Evolutionary conservation across 768 basidiomycete genomes (phyloP).

Genomic region (Hypsizygus marmoreus): DNA sequence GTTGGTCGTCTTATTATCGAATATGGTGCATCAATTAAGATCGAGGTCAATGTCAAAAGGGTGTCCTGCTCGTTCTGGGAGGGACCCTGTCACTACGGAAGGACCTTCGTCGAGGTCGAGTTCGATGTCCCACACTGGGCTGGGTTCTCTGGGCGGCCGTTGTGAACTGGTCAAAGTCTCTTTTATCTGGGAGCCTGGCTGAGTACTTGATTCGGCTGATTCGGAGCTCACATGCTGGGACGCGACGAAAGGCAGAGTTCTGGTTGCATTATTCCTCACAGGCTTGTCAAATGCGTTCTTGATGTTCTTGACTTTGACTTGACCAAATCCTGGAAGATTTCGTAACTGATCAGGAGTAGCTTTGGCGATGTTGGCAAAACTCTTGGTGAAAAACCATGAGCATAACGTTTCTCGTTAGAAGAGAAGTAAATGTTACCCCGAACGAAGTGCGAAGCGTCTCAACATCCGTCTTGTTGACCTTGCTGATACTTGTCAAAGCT

Average conservation of each 20-base stretch:
- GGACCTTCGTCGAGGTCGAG: slow-evolving; percentile 43
- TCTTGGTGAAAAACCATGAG: slow-evolving; percentile 45
- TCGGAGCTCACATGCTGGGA: slow-evolving; percentile 22
- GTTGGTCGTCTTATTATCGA: neutral
- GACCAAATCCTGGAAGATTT: slow-evolving; percentile 89
- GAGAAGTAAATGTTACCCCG: slow-evolving; percentile 61
- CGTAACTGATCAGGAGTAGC: slow-evolving; percentile 75
- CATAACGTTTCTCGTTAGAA: neutral
- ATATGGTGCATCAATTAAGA: slow-evolving; percentile 29
- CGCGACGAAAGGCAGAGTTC: slow-evolving; percentile 35
- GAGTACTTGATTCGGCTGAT: slow-evolving; percentile 2
- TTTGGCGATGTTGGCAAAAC: slow-evolving; percentile 78
- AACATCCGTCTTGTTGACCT: slow-evolving; percentile 97
- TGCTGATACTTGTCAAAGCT: slow-evolving; percentile 84
- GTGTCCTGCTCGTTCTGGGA: slow-evolving; percentile 24
- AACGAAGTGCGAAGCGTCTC: slow-evolving; percentile 90
- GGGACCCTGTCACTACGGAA: slow-evolving; percentile 11
- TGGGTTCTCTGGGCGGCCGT: slow-evolving; percentile 39
- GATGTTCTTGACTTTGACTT: slow-evolving; percentile 89
- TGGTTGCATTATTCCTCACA: slow-evolving; percentile 70
- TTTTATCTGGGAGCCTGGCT: slow-evolving; percentile 22
- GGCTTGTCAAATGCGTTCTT: slow-evolving; percentile 91
- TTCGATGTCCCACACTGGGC: slow-evolving; percentile 78
- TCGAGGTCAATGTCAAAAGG: slow-evolving; percentile 53
- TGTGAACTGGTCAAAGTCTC: slow-evolving; percentile 13